These are phyloP conservation scores for Solanum rostratum DNA, from an alignment of 257 asterid genomes.

Conservation along the genomic window DNA sequence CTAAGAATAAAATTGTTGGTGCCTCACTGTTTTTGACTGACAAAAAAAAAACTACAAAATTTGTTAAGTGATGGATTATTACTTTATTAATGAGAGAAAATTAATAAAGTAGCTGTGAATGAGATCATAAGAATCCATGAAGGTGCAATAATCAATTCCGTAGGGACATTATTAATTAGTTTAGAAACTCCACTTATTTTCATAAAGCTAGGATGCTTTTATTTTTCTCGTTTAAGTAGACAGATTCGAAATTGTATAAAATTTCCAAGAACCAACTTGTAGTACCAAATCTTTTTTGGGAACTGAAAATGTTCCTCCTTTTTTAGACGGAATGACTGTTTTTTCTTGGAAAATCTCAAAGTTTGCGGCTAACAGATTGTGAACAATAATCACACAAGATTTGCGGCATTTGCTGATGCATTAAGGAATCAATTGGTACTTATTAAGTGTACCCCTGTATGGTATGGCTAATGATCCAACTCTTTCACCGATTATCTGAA, in stretches of 20 bases:
- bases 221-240: background rate
- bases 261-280: background rate
- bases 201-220: background rate
- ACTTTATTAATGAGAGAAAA: background rate
- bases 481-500: background rate
- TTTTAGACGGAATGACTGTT: background rate
- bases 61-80: background rate
- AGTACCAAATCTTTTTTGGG: background rate
- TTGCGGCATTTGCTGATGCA: background rate
- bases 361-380: background rate
- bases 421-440: background rate
- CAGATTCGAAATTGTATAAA: background rate
- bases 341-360: background rate
- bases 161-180: background rate
- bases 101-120: background rate
- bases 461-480: background rate
- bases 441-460: background rate
- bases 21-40: background rate
- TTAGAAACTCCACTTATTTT: background rate
- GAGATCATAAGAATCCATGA: background rate
- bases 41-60: background rate
- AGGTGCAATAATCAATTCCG: background rate
- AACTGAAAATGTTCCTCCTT: background rate
- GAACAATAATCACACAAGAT: background rate
- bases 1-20: background rate